A percentile compares a stretch with the other conserved stretches of the same genome.
Conservation (phyloP, 768 basidiomycete genomes). For the Pleurotus citrinopileatus region DNA sequence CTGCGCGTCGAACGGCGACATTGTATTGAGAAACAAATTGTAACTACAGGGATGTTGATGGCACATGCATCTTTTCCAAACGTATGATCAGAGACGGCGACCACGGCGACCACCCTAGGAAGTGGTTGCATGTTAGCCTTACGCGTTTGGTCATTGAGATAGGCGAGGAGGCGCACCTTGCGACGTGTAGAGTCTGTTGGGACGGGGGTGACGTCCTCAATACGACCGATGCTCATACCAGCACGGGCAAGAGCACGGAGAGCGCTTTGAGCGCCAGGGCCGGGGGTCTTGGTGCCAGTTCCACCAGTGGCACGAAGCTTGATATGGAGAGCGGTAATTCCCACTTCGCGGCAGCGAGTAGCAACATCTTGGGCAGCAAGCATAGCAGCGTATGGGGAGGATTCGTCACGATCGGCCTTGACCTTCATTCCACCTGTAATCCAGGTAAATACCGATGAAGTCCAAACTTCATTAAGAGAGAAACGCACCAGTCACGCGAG, state of each 20-base stretch:
- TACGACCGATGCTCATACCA: constrained; percentile 96
- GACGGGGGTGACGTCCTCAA: constrained; percentile 97
- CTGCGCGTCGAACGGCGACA: constrained; percentile 91
- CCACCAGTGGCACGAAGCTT: constrained; percentile 98
- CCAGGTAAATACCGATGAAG: background rate
- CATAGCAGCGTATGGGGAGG: constrained; percentile 96
- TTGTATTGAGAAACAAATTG: constrained; percentile 33
- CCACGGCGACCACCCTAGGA: constrained; percentile 95
- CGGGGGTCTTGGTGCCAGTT: constrained; percentile 98
- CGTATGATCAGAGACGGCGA: constrained; percentile 74
- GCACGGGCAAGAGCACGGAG: constrained; percentile 97
- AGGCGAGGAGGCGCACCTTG: constrained; percentile 59
- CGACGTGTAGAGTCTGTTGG: constrained; percentile 96
- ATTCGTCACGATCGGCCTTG: constrained; percentile 99
- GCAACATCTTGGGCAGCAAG: constrained; percentile 98
- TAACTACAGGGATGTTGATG: constrained; percentile 9
- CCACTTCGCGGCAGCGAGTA: constrained; percentile 94
- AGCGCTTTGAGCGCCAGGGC: constrained; percentile 97
- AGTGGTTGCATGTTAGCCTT: too few relatives aligned
- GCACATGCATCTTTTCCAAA: constrained; percentile 2
- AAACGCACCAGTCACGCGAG: constrained; percentile 87
- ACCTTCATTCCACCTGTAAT: constrained; percentile 95
- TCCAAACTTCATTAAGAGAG: background rate
- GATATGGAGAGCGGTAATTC: constrained; percentile 97
- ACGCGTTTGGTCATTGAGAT: too few relatives aligned